A percentile compares a stretch with the other conserved stretches of the same genome.
Conservation (phyloP, 2,329 filamentous ascomycete species). For the Thermomyces lanuginosus region DNA sequence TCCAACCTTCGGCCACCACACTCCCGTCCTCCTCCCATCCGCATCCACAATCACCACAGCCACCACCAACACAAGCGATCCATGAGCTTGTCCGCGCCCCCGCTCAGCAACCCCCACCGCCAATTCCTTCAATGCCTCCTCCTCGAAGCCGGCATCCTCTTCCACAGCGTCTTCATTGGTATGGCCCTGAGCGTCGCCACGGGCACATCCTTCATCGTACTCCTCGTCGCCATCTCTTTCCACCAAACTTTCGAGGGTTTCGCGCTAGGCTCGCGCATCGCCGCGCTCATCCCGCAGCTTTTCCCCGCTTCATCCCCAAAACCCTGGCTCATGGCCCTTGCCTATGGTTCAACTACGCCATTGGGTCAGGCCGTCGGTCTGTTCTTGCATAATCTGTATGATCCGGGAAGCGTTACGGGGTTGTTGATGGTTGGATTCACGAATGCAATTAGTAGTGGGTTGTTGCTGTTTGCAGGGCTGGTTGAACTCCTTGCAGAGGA, state of each 20-base stretch:
- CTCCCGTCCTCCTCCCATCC: too few relatives aligned
- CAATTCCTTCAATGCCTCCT: slow-evolving; percentile 62
- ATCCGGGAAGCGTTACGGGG: slow-evolving; percentile 58
- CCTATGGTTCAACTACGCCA: slow-evolving; percentile 56
- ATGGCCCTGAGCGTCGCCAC: slow-evolving; percentile 74
- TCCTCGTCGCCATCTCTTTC: slow-evolving; percentile 65
- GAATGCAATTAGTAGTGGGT: slow-evolving; percentile 67
- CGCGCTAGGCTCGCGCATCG: slow-evolving; percentile 69
- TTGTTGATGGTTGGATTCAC: slow-evolving; percentile 72
- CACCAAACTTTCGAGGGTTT: slow-evolving; percentile 83
- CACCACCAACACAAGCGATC: slow-evolving; percentile 7
- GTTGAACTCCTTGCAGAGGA: slow-evolving; percentile 77
- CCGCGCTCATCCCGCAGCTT: slow-evolving; percentile 46
- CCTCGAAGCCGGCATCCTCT: slow-evolving; percentile 68
- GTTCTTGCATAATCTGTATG: slow-evolving; percentile 61
- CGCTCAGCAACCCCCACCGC: slow-evolving; percentile 43
- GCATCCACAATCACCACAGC: too few relatives aligned
- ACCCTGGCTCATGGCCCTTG: slow-evolving; percentile 54
- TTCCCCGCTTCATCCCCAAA: slow-evolving; percentile 58
- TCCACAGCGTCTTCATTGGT: slow-evolving; percentile 73
- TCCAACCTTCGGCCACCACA: too few relatives aligned
- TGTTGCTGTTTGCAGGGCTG: slow-evolving; percentile 66
- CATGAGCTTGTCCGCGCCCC: too few relatives aligned
- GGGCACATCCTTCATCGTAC: slow-evolving; percentile 61
- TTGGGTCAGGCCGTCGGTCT: slow-evolving; percentile 72